phyloP scores from a whole-genome alignment of 805 yeast genomes.

The Saccharomycopsis fodiens region DNA sequence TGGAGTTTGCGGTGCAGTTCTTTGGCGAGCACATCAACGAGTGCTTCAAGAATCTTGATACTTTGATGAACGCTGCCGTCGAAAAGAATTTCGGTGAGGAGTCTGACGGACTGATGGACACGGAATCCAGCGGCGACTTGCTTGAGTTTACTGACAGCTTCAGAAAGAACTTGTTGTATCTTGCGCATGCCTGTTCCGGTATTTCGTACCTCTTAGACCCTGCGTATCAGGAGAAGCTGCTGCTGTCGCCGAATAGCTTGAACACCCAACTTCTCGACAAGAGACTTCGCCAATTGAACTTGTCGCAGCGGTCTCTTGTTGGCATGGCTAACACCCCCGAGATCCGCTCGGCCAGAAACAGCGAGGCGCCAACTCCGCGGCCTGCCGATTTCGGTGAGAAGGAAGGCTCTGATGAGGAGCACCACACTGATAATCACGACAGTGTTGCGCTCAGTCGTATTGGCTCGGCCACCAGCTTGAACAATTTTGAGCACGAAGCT shows the following conservation, averaged over 20 bases:
- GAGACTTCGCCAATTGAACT: conserved; percentile 13
- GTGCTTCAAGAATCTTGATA: conserved; percentile 37
- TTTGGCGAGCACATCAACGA: conserved; percentile 43
- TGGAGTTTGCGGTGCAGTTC: conserved; percentile 52
- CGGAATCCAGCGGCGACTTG: not conserved
- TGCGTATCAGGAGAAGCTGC: conserved; percentile 40
- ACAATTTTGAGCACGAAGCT: conserved; percentile 9
- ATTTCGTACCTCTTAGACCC: conserved; percentile 69
- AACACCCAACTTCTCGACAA: conserved; percentile 17
- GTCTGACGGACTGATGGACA: conserved; percentile 11
- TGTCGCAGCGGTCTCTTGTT: conserved; percentile 12
- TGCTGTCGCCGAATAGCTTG: not conserved
- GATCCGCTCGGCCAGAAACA: not conserved
- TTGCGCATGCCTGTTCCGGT: conserved; percentile 62
- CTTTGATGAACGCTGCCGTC: conserved; percentile 23
- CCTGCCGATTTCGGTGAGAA: not conserved
- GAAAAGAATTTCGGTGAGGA: not conserved
- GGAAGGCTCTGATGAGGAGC: not conserved
- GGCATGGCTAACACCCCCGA: not conserved
- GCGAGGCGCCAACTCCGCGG: conserved; percentile 3
- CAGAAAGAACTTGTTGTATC: conserved; percentile 44
- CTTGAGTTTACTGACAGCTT: conserved; percentile 43
- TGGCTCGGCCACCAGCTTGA: conserved; percentile 8
- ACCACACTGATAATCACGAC: conserved; percentile 22
- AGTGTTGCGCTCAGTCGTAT: conserved; percentile 20